These are phyloP conservation scores for Myochromella boudieri DNA, from an alignment of 768 basidiomycete genomes.

Conservation along the genomic window DNA sequence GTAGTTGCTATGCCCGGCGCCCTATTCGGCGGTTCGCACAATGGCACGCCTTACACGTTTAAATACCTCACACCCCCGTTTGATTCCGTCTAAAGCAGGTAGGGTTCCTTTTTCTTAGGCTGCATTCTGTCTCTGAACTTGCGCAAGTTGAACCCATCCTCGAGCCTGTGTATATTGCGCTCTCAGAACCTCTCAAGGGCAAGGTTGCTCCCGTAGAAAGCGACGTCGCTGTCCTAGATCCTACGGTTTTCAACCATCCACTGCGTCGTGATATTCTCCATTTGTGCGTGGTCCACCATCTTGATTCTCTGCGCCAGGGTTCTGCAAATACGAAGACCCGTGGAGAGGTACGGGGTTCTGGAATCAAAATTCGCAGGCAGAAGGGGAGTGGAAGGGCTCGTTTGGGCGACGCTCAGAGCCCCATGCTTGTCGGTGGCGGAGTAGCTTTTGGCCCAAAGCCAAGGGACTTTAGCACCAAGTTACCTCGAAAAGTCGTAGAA, in stretches of 20 bases:
- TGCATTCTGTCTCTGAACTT: slow-evolving; percentile 3
- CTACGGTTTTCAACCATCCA: slow-evolving; percentile 85
- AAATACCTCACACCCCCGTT: slow-evolving; percentile 1
- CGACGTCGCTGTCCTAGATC: slow-evolving; percentile 62
- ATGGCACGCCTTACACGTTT: slow-evolving; percentile 11
- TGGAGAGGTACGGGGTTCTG: slow-evolving; percentile 86
- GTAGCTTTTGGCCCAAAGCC: slow-evolving; percentile 90
- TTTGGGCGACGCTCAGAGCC: slow-evolving; percentile 84
- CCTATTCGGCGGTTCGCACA: slow-evolving; percentile 1
- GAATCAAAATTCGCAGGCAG: slow-evolving; percentile 85
- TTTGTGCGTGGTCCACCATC: slow-evolving; percentile 85
- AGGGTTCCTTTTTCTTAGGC: not conserved
- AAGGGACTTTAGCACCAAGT: slow-evolving; percentile 86
- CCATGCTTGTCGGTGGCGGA: slow-evolving; percentile 89
- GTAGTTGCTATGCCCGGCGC: not conserved
- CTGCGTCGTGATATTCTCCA: slow-evolving; percentile 92
- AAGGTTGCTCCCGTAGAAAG: slow-evolving; percentile 36
- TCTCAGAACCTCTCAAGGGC: slow-evolving; percentile 57
- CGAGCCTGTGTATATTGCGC: slow-evolving; percentile 57
- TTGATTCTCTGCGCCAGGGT: slow-evolving; percentile 88
- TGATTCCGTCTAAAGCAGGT: slow-evolving; percentile 12
- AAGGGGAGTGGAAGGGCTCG: slow-evolving; percentile 92
- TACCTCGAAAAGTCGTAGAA: slow-evolving; percentile 89
- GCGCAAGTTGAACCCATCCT: slow-evolving; percentile 34
- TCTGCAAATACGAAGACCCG: slow-evolving; percentile 91